These are phyloP conservation scores for Neurospora sp. DNA, from an alignment of 495 filamentous ascomycete species.

Conservation along the genomic window DNA sequence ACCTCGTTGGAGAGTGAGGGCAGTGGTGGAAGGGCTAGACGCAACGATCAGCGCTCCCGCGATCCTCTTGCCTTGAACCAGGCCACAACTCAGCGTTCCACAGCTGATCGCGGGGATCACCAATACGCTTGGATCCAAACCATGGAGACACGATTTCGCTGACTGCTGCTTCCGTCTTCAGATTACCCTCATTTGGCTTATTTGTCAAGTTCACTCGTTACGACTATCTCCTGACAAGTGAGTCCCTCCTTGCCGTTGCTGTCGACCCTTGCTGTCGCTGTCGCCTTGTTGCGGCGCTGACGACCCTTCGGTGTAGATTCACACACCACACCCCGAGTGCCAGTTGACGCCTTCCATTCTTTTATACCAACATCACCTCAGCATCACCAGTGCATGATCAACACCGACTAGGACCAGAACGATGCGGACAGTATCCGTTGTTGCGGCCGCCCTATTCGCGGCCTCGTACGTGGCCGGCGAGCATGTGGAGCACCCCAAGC, in stretches of 20 bases:
- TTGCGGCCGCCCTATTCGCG: conserved; percentile 43
- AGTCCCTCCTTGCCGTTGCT: conserved; percentile 9
- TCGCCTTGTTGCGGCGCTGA: conserved; percentile 12
- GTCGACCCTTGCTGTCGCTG: conserved; percentile 4
- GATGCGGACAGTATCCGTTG: conserved; percentile 40
- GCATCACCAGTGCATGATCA: conserved; percentile 7
- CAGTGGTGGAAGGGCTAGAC: neutral
- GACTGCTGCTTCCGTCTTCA: conserved; percentile 17
- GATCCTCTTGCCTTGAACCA: neutral
- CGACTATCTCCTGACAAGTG: conserved; percentile 41
- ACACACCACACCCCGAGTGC: neutral
- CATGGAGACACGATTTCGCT: conserved; percentile 8
- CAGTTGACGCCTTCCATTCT: conserved; percentile 6
- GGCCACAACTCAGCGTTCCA: neutral
- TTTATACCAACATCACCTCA: conserved; percentile 10
- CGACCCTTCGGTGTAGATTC: conserved; percentile 20
- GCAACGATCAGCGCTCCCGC: neutral
- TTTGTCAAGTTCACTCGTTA: conserved; percentile 60
- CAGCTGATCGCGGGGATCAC: conserved; percentile 27
- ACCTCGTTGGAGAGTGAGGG: neutral
- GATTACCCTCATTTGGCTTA: conserved; percentile 49
- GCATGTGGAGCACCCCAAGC: conserved; percentile 29
- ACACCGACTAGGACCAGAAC: conserved; percentile 15
- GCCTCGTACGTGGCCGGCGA: conserved; percentile 37
- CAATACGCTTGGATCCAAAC: conserved; percentile 14